These are phyloP conservation scores for Carex littledalei DNA, from an alignment of 176 grass and related monocot genomes.

Conservation along the genomic window DNA sequence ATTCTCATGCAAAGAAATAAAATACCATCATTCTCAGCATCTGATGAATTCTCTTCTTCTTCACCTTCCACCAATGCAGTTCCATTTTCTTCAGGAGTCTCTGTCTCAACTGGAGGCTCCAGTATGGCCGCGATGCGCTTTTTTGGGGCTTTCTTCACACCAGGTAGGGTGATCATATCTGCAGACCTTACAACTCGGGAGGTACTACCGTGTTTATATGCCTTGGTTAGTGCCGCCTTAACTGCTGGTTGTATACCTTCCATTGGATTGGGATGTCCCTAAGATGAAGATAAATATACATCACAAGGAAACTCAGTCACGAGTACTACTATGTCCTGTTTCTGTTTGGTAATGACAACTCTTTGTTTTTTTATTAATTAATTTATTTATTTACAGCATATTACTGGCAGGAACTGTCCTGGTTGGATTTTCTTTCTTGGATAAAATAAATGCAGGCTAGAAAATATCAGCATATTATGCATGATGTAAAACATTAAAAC, in stretches of 20 bases:
- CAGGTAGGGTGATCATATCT: slow-evolving; percentile 76
- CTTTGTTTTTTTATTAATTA: not conserved
- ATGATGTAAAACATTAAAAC: not conserved
- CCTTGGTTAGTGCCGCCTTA: slow-evolving; percentile 86
- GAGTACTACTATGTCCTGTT: not conserved
- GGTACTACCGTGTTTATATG: slow-evolving; percentile 89
- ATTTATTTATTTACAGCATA: not conserved
- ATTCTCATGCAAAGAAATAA: too few relatives aligned
- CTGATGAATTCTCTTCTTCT: slow-evolving; percentile 59
- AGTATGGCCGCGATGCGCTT: slow-evolving; percentile 90
- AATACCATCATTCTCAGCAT: slow-evolving; percentile 68
- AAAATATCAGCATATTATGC: not conserved
- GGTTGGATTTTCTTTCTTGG: not conserved
- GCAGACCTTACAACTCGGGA: slow-evolving; percentile 70
- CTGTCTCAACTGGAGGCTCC: slow-evolving; percentile 71
- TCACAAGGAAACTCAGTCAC: not conserved
- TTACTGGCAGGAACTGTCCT: not conserved
- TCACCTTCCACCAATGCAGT: slow-evolving; percentile 46
- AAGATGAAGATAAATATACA: not conserved
- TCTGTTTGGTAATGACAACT: not conserved
- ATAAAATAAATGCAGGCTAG: not conserved
- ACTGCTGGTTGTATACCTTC: slow-evolving; percentile 86
- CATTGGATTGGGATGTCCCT: slow-evolving; percentile 85
- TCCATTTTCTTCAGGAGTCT: slow-evolving; percentile 71
- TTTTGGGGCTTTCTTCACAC: slow-evolving; percentile 80